Evolutionary conservation across 202 grass and related monocot genomes (phyloP).

Genomic region (Musa balbisiana): DNA sequence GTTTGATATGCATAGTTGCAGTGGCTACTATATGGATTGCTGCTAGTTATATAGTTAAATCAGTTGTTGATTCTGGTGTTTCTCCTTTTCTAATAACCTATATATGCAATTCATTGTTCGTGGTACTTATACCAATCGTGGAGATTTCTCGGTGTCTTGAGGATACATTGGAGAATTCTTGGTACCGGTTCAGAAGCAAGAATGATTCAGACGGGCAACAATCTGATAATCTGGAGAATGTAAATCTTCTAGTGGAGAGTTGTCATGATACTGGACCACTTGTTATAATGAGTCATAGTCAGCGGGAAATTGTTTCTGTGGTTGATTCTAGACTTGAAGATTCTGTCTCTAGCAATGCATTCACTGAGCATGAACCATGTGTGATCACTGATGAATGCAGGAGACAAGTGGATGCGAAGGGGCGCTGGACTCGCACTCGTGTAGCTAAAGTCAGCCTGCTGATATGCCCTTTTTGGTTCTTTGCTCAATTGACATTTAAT

Average conservation of each 20-base stretch:
- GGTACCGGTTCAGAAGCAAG: slow-evolving; percentile 38
- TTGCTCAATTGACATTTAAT: slow-evolving; percentile 91
- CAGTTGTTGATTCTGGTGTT: slow-evolving; percentile 81
- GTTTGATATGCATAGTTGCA: slow-evolving; percentile 78
- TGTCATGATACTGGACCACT: slow-evolving; percentile 14
- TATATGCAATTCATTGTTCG: slow-evolving; percentile 90
- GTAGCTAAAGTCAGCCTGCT: slow-evolving; percentile 77
- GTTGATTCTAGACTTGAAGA: neutral
- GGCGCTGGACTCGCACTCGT: slow-evolving; percentile 67
- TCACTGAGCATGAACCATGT: slow-evolving; percentile 17
- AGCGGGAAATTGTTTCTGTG: neutral
- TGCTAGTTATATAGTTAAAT: slow-evolving; percentile 96
- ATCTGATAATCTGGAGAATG: slow-evolving; percentile 49
- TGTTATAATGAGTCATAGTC: neutral
- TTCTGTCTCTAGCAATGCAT: slow-evolving; percentile 17
- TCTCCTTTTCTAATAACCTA: slow-evolving; percentile 95
- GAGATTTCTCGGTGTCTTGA: slow-evolving; percentile 74
- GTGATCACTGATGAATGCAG: slow-evolving; percentile 18
- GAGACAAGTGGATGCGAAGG: slow-evolving; percentile 64
- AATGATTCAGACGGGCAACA: slow-evolving; percentile 31
- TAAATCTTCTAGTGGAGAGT: slow-evolving; percentile 67
- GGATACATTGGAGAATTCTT: slow-evolving; percentile 51
- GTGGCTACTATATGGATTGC: slow-evolving; percentile 89
- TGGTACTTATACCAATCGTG: slow-evolving; percentile 78
- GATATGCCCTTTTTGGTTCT: slow-evolving; percentile 93